phyloP scores from a whole-genome alignment of 306 rosid species.

The Cucumis melo region DNA sequence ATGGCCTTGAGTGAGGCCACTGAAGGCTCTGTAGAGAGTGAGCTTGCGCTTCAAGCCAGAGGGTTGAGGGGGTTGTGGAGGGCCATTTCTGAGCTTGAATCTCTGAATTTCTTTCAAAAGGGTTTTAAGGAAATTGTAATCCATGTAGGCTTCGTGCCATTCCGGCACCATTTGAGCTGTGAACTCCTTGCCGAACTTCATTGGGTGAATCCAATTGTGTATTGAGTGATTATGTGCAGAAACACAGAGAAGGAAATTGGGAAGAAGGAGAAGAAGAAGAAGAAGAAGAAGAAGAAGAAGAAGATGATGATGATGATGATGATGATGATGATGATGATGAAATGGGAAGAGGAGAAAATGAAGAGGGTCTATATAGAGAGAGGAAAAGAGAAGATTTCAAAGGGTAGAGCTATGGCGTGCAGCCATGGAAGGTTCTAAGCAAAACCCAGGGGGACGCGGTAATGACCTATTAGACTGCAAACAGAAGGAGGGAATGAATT shows the following conservation, averaged over 20 bases:
- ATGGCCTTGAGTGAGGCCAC: slow-evolving; percentile 40
- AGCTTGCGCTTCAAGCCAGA: slow-evolving; percentile 25
- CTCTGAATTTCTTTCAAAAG: slow-evolving; percentile 31
- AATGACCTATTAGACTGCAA: not conserved
- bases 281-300: not conserved
- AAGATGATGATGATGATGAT: not conserved
- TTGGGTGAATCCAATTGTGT: not conserved
- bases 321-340: not conserved
- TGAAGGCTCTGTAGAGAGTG: slow-evolving; percentile 52
- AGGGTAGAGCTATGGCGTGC: not conserved
- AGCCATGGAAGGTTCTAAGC: not conserved
- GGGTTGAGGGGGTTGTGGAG: slow-evolving; percentile 7
- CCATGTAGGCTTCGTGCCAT: slow-evolving; percentile 70
- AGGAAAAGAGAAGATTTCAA: not conserved
- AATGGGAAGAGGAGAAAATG: not conserved
- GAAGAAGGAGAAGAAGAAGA: not conserved
- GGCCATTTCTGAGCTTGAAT: slow-evolving; percentile 10
- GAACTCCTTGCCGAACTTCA: slow-evolving; percentile 77
- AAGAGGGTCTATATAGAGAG: not conserved
- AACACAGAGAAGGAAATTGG: not conserved
- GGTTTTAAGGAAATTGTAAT: slow-evolving; percentile 32
- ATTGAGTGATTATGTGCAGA: no score
- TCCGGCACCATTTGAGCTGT: slow-evolving; percentile 56
- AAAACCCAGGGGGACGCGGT: not conserved
- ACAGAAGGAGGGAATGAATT: not conserved